Base-by-base conservation (phyloP, 2,329 filamentous ascomycete species). In the Monilinia vaccinii-corymbosi region DNA sequence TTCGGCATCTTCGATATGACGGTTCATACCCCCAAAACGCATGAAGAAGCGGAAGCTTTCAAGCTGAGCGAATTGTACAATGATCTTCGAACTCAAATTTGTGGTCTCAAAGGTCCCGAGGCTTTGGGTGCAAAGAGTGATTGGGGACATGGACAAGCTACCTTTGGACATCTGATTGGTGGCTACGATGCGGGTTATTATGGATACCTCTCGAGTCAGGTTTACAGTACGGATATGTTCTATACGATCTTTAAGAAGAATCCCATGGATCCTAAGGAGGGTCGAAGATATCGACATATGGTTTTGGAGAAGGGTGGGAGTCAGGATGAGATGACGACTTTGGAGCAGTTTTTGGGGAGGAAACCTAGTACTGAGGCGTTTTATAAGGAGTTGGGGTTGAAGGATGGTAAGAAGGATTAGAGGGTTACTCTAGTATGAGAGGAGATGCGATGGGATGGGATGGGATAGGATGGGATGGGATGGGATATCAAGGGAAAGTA, bases 161-260 rank as follows among this genome's bases (percentile, higher is more conserved):
- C 85, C 0, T 92, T 94, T 69, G 88, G 89, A 18, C 89, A 94
- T 73, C 78, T 93, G 64, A 89, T 93, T 62, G 88, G 88, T 57
- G 89, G 89, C 2, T 94, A 94, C 69, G 89, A 93, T 72, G 89
- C 89, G 34, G 88, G 89, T 47, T 93, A 93, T 76, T 94, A 94
- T 73, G 84, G 84, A 67, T 88, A 87, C 70, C 75, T 87, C 38
- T 87, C 82, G 64, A 90, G 86, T 1, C 82, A 90, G 72, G 90
- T 94, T 21, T 94, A 92, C 75, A 89, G 85, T 25, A 82, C 87
- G 31, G 89, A 95, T 73, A 93, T 95, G 88, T 95, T 93, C 78
- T 85, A 89, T 74, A 81, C 81, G 0, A 85, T 88, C 50, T 94
- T 94, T 76, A 86, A 87, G 76, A 78, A 82, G 66, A 79, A 92